Percentiles rank a stretch among this genome's conserved stretches.
These are phyloP conservation scores for Thraustochytrium sp. DNA, from an alignment of 352 stramenopile genomes.

Conservation along the genomic window DNA sequence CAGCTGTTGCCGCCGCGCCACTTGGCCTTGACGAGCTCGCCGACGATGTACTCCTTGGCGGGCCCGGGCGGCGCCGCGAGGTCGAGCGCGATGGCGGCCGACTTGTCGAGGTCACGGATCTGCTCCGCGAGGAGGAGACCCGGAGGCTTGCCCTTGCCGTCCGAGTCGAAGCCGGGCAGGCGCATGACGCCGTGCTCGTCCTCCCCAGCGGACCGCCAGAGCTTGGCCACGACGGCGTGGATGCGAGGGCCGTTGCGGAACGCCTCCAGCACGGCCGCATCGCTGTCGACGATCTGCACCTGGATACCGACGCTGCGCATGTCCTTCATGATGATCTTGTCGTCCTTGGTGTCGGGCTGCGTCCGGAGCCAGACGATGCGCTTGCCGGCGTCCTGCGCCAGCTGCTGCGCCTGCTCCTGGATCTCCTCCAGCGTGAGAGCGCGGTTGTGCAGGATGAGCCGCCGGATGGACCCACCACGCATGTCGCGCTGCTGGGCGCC, in stretches of 20 bases:
- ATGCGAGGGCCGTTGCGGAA: neutral
- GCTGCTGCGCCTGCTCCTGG: neutral
- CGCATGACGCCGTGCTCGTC: neutral
- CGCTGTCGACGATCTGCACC: neutral
- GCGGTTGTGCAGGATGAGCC: slow-evolving; percentile 29
- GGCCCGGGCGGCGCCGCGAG: neutral
- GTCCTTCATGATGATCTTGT: neutral
- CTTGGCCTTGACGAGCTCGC: slow-evolving; percentile 61
- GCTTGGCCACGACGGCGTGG: neutral
- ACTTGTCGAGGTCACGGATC: neutral
- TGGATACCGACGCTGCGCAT: neutral
- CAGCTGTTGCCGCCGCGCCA: slow-evolving; percentile 63
- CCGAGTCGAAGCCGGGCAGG: neutral
- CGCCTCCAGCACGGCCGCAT: neutral
- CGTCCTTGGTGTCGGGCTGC: neutral
- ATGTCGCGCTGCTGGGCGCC: slow-evolving; percentile 43
- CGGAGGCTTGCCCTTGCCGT: neutral
- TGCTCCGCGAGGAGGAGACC: neutral
- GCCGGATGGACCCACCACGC: slow-evolving; percentile 39
- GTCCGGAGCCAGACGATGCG: slow-evolving; percentile 15
- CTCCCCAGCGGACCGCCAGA: neutral
- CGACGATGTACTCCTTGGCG: slow-evolving; percentile 46
- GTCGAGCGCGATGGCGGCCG: neutral
- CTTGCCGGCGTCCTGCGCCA: neutral
- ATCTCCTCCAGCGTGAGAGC: neutral